Evolutionary conservation across 352 stramenopile genomes (phyloP), one percentile per base, ranked within the genome.

Genomic region (Pythium chondricola): DNA sequence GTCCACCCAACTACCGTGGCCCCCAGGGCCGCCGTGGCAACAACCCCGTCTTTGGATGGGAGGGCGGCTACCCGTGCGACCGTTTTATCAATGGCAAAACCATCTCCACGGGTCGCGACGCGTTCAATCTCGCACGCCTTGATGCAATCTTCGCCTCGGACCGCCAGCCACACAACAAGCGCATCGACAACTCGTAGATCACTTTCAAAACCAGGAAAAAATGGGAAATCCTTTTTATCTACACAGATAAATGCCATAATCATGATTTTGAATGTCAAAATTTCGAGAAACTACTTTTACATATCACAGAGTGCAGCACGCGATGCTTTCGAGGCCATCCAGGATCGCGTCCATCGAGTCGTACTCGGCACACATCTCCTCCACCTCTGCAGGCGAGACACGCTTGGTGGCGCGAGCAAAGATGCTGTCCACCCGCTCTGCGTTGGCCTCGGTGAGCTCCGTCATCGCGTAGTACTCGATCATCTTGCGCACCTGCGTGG

Each of bases 381-480:
- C 73, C 20, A 85, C 59, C 38, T 80, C 54, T 2, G 72, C 70
- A 0, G 75, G 72, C 5, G 75, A 74, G n/a, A 43, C 6, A 8
- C 57, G 41, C 32, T 35, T 14, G 17, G 30, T 6, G 17, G 21
- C 14, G 13, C 29, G 45, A 27, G 42, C 35, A 36, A 42, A 42
- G 33, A 59, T 57, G 17, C 11, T 22, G 2, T 65, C 43, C 9
- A 83, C 24, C 1, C 16, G 37, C 4, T 30, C 40, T 16, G 38
- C 40, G 22, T 81, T 57, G 9, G 60, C 35, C 9, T 22, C 18
- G 4, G 57, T 64, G 11, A 85, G 61, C 48, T 36, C 52, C 31
- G 52, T 52, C 32, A 46, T 50, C 39, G 62, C 86, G 52, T 86
- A 88, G 54, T 87, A 85, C 65, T 88, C 74, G 45, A 87, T 41